Evolutionary conservation across 805 yeast genomes (phyloP).

Genomic region (Pichia membranifaciens): DNA sequence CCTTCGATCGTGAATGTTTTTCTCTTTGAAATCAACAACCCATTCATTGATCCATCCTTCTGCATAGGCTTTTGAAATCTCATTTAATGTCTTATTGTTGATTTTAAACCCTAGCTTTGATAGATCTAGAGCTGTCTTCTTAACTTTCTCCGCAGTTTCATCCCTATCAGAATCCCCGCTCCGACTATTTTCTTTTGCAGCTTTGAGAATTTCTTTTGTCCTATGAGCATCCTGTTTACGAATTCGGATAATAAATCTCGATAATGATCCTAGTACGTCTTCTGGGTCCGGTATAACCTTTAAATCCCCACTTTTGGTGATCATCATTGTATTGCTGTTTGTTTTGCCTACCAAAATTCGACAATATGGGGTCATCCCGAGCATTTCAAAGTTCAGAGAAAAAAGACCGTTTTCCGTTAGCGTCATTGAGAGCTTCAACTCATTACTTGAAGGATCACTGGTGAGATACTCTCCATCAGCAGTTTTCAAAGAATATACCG

Average conservation of each 20-base stretch:
- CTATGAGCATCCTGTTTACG: constrained; percentile 23
- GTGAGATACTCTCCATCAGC: constrained; percentile 22
- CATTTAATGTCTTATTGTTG: constrained; percentile 16
- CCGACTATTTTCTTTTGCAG: constrained; percentile 13
- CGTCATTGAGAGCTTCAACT: constrained; percentile 21
- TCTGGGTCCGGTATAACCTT: constrained; percentile 28
- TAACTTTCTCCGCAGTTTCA: constrained; percentile 10
- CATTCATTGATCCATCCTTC: constrained; percentile 26
- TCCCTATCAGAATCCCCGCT: constrained; percentile 13
- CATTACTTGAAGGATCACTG: constrained; percentile 15
- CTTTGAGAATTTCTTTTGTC: constrained; percentile 14
- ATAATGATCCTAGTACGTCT: constrained; percentile 22
- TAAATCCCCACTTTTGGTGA: constrained; percentile 17
- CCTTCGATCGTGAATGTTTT: constrained; percentile 23
- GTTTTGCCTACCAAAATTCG: constrained; percentile 18
- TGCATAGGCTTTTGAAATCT: constrained; percentile 21
- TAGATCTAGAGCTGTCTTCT: constrained; percentile 21
- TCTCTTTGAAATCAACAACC: constrained; percentile 26
- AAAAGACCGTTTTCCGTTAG: constrained; percentile 28
- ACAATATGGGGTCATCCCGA: constrained; percentile 2
- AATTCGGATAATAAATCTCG: constrained; percentile 21
- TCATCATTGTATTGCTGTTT: constrained; percentile 17
- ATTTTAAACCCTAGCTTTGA: constrained; percentile 21
- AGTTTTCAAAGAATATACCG: constrained; percentile 21
- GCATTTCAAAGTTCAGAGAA: constrained; percentile 12